Evolutionary conservation across 108 stramenopile species (phyloP), one percentile per base, ranked within the genome.

Genomic region (Conticribra weissflogii): DNA sequence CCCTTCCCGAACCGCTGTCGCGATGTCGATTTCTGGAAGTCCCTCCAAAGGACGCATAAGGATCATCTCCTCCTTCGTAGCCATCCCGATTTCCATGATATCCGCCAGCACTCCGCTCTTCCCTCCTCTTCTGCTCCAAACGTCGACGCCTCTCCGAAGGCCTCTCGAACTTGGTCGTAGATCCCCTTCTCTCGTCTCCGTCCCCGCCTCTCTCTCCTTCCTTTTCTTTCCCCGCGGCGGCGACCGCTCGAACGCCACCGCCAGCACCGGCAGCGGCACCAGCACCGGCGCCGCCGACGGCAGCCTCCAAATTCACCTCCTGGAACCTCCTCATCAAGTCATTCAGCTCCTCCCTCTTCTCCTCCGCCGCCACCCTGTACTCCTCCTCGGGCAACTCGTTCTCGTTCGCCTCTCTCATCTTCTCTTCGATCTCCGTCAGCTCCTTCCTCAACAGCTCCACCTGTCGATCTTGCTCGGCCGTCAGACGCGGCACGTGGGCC

Each of bases 311-410:
- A 54, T 74, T 75, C 25, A 72, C 12, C 24, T 70, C 61, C 14
- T 56, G 51, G 51, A 80, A 85, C 54, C 75, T 58, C 48, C 68
- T 67, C 48, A 82, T 68, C 34, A 85, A 54, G 8, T 68, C 64
- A 24, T 79, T 78, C 24, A 85, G 68, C 54, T 82, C 81, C 28
- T 24, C 54, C 3, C 81, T 67, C 56, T 73, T 82, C 45, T 58
- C 46, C 63, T 85, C 76, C 41, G 72, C 54, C 49, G 59, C 55
- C 22, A 74, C 68, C 14, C 81, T 81, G 49, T 61, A 70, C 44
- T 78, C 72, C 59, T 81, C 81, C 68, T 82, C 81, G 55, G 84
- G 84, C 30, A 85, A 71, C 58, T 85, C 84, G 49, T 78, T 78
- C 63, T 85, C 84, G 68, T 85, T 85, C 47, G 84, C 84, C 41